Base-by-base conservation (phyloP, 2,329 filamentous ascomycete genomes). In the Blastomyces percursus region DNA sequence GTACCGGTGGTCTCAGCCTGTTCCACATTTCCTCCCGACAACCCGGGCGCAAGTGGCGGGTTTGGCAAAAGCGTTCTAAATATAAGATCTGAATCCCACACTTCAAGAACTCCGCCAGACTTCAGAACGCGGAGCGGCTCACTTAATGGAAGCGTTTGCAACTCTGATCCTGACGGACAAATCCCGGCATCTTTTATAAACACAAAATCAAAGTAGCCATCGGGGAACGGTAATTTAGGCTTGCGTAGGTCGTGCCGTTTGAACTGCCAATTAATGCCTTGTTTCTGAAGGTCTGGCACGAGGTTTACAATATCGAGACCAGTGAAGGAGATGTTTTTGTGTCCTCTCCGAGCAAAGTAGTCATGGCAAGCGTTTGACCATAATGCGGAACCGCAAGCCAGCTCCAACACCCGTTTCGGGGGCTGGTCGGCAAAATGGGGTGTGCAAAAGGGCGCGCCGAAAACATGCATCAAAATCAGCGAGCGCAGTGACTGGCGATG, bases 361-460 rank as follows among this genome's bases (percentile, higher is more conserved):
- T 90, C 85, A 73, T 96, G 88, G 73, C 90, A 95, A 79, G 91
- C 86, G 40, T 89, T 87, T 68, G 89, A 92, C 92, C 92, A 96
- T 72, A 95, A 89, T 30, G 86, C 93, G 24, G 88, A 88, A 21
- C 92, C 92, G 74, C 93, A 97, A 38, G 87, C 91, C 42, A 96
- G 77, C 71, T 97, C 93, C 30, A 97, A 81, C 35, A 97, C 87
- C 66, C 86, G 86, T 69, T 82, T 82, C 0, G 92, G 92, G 24
- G 89, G 86, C 56, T 84, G 84, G 66, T 84, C 81, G 52, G 81
- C 77, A 61, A 90, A 81, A 38, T 80, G 79, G 0, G 88, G 86
- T 9, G 87, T 88, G 75, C 89, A 92, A 62, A 94, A 82, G 0
- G 91, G 89, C 12, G 85, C 85, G 54, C 91, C 90, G 69, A 94